Evolutionary conservation across 169 alveolate species (phyloP).

Genomic region (Eimeria tenella): DNA sequence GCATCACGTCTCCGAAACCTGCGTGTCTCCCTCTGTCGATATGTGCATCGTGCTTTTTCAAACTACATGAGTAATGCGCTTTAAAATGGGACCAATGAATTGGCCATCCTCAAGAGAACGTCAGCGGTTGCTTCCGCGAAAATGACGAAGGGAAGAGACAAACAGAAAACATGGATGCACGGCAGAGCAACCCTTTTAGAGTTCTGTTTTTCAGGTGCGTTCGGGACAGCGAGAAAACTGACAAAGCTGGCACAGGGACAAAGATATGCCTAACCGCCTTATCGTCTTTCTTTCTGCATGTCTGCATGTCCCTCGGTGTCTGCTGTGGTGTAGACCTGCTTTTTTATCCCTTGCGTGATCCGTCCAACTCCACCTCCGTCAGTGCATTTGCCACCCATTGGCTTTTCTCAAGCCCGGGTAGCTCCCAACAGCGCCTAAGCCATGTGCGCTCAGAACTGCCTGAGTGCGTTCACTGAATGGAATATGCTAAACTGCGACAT

Average conservation of each 20-base stretch:
- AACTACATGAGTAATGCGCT: no score
- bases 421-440: not conserved
- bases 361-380: not conserved
- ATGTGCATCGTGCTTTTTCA: no score
- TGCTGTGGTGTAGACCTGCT: not conserved
- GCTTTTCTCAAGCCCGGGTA: not conserved
- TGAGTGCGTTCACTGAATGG: not conserved
- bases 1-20: no score
- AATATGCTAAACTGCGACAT: not conserved
- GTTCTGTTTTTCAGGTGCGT: no score
- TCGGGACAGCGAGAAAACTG: no score
- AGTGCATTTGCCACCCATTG: not conserved
- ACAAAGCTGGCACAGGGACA: not conserved
- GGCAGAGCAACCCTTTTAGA: no score
- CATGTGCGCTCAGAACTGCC: not conserved
- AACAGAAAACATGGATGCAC: no score
- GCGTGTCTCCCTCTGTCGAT: no score
- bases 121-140: no score
- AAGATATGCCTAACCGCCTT: constrained; percentile 17
- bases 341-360: not conserved
- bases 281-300: not conserved
- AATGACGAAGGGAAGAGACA: no score
- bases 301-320: not conserved
- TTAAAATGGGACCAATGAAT: no score
- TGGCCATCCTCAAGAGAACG: no score